These are phyloP conservation scores for Chalciporus sp. DNA, from an alignment of 1,284 basidiomycete genomes.

Conservation along the genomic window DNA sequence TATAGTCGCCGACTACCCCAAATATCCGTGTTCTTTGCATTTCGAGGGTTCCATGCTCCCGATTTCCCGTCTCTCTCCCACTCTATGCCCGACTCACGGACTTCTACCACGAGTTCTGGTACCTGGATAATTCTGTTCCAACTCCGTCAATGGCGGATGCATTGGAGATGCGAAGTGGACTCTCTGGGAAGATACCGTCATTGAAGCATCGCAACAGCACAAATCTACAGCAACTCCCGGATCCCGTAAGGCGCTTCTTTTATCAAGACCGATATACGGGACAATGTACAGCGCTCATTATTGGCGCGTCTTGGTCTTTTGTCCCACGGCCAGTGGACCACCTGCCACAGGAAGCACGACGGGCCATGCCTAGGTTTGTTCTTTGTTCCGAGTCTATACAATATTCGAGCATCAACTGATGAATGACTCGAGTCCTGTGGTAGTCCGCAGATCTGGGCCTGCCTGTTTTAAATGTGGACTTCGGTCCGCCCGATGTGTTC, in stretches of 20 bases:
- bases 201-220: neutral
- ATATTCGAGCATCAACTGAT: constrained; percentile 1
- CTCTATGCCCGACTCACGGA: constrained; percentile 22
- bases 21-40: neutral
- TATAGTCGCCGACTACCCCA: constrained; percentile 1
- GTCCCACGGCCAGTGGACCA: neutral
- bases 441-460: neutral
- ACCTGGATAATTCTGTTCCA: constrained; percentile 7
- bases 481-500: constrained; percentile 11
- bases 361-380: neutral
- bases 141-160: constrained; percentile 35
- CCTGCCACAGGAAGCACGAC: neutral
- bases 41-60: constrained; percentile 7
- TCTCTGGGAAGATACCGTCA: neutral
- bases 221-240: neutral
- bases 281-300: neutral
- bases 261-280: neutral
- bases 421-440: constrained; percentile 2
- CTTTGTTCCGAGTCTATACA: constrained; percentile 2
- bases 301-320: neutral
- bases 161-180: constrained; percentile 16
- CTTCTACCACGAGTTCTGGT: constrained; percentile 13
- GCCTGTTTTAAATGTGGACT: constrained; percentile 5
- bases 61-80: constrained; percentile 14
- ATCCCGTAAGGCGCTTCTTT: neutral